Evolutionary conservation across 2,329 filamentous ascomycete genomes (phyloP), one percentile per base, ranked within the genome.

Genomic region (Canariomyces notabilis): DNA sequence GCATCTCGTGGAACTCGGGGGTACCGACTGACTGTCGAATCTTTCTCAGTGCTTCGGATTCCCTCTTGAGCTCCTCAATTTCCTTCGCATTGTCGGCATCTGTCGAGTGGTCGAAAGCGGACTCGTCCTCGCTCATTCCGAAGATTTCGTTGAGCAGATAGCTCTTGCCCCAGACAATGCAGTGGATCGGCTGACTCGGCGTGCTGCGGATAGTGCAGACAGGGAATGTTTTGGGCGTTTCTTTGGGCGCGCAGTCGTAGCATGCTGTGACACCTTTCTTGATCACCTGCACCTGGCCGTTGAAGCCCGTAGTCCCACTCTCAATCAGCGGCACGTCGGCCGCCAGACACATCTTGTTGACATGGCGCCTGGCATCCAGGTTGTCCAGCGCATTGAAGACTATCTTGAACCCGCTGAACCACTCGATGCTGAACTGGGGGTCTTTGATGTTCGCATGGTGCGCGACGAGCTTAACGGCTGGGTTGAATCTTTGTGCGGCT

Each of bases 301-400:
- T 95, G 73, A 96, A 98, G 2, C 93, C 93, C 0, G 93, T 97
- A 0, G 93, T 98, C 33, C 93, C 93, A 63, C 91, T 97, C 71
- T 98, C 93, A 44, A 98, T 86, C 54, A 98, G 70, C 9, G 93
- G 89, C 20, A 97, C 82, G 59, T 93, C 79, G 9, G 93, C 90
- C 1, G 90, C 88, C 55, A 98, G 69, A 60, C 93, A 97, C 93
- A 98, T 97, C 65, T 84, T 87, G 66, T 98, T 98, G 54, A 97
- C 93, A 72, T 97, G 90, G 42, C 91, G 82, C 55, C 93, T 77
- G 18, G 93, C 93, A 47, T 96, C 90, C 21, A 98, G 74, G 58
- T 98, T 98, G 67, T 98, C 93, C 32, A 98, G 76, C 42, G 93
- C 93, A 67, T 98, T 98, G 75, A 98, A 97, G 7, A 96, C 90